Evolutionary conservation across 331 rosid species (phyloP), one percentile per base, ranked within the genome.

Genomic region (Erythrophleum ivorense): DNA sequence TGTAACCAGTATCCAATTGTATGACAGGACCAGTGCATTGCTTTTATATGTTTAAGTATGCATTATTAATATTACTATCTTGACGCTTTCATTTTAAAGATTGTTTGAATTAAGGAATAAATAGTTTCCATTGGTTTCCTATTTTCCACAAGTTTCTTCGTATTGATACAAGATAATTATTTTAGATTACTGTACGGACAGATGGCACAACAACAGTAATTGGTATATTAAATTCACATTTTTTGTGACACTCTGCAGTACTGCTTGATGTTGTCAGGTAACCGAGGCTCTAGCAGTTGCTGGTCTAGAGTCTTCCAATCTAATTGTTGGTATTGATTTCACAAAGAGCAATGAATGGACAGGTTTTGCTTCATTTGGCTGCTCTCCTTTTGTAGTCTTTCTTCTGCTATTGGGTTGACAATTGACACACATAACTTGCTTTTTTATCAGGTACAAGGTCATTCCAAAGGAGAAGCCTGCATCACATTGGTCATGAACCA

Each of bases 261-360:
- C 18, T 78, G 76, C 73, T 84, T 41, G 19, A 38, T 75, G n/a
- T 76, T 84, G 52, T 59, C 81, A 95, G 99, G 99, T 96, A 52
- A 91, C 97, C 10, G 97, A 88, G 7, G 98, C 98, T 64, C 80
- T 96, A 68, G 89, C 92, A 36, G 75, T 68, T 36, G 94, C 98
- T 83, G 99, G 99, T 48, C 79, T 96, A 9, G 98, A 96, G 89
- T 96, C 98, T 21, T 92, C 98, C 14, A 96, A 96, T 89, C 95
- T 96, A 55, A 90, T 96, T 78, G 97, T 96, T 31, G 99, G 99
- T 63, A 91, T 96, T 78, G 99, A 96, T 84, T 96, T 94, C 86
- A 96, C 99, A 11, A 94, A 96, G 91, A 96, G 99, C 92, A 96
- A 96, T 79, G 99, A 96, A 83, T 96, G 99, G 99, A 96, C 99